Conservation (phyloP, 495 filamentous ascomycete genomes). For the Trichoderma reesei region DNA sequence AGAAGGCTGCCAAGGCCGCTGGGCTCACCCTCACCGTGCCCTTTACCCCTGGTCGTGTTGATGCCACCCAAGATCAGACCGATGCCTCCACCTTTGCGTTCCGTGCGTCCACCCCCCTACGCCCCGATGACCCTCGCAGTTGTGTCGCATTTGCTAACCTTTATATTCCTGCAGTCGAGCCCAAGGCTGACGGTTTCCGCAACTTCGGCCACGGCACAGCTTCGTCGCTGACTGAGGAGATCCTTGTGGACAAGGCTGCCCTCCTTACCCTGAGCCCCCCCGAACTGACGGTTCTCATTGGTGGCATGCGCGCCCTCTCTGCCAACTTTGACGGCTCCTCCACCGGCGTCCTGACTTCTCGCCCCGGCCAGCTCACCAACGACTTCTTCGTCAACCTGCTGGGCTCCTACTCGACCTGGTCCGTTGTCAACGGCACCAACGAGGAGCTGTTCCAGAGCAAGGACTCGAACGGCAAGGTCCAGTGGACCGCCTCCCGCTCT, state of each 20-base stretch:
- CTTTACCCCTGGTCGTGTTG: constrained; percentile 38
- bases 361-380: constrained; percentile 56
- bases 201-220: constrained; percentile 53
- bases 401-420: constrained; percentile 54
- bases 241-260: constrained; percentile 57
- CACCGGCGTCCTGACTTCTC: constrained; percentile 53
- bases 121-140: not conserved
- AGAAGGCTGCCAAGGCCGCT: constrained; percentile 47
- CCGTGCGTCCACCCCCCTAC: constrained; percentile 13
- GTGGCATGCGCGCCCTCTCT: constrained; percentile 55
- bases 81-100: constrained; percentile 51
- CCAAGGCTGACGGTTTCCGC: constrained; percentile 59
- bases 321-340: constrained; percentile 56
- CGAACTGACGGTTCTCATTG: constrained; percentile 58
- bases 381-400: constrained; percentile 71
- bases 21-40: constrained; percentile 29
- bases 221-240: constrained; percentile 52
- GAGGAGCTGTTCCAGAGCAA: constrained; percentile 48
- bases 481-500: constrained; percentile 57
- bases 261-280: constrained; percentile 57
- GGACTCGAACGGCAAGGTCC: constrained; percentile 54
- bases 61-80: constrained; percentile 51
- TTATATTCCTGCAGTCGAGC: constrained; percentile 33
- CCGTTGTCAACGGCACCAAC: constrained; percentile 39
- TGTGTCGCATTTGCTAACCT: not conserved